Conservation (phyloP, 371 early-diverging fungal species). For the Globomyces sp. region DNA sequence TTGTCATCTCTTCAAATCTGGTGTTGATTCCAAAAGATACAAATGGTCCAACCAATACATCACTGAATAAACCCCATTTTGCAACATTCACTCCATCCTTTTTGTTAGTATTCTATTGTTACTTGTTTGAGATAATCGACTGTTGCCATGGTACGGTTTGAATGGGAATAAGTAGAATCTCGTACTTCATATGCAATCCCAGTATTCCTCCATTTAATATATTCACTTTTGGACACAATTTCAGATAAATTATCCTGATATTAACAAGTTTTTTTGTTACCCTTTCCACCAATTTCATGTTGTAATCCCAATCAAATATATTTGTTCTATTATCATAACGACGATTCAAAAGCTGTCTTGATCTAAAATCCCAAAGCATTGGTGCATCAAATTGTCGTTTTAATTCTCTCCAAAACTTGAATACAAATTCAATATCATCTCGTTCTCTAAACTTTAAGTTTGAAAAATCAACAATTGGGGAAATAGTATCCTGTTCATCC, state of each 20-base stretch:
- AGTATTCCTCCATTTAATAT: constrained; percentile 34
- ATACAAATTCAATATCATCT: constrained; percentile 51
- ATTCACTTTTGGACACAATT: constrained; percentile 40
- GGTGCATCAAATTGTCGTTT: constrained; percentile 34
- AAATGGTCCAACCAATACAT: constrained; percentile 50
- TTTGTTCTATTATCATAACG: constrained; percentile 50
- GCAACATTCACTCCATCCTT: constrained; percentile 31
- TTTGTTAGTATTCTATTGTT: background rate
- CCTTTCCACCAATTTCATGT: constrained; percentile 46
- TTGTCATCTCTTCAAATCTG: constrained; percentile 42
- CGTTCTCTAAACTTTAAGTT: constrained; percentile 44
- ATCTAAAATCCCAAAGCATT: constrained; percentile 42
- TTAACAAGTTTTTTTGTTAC: background rate
- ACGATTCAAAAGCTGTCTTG: constrained; percentile 29
- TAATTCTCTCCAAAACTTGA: constrained; percentile 44
- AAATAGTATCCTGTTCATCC: constrained; percentile 29
- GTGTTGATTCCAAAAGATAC: constrained; percentile 42
- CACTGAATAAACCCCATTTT: constrained; percentile 55
- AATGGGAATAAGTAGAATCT: constrained; percentile 26
- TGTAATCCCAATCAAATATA: constrained; percentile 56
- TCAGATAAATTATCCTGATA: background rate
- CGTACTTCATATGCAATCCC: constrained; percentile 44
- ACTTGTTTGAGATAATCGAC: constrained; percentile 38
- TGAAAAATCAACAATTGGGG: constrained; percentile 32
- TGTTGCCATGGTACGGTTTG: constrained; percentile 50